These are phyloP conservation scores for Harringtonia aguacate DNA, from an alignment of 2,329 filamentous ascomycete species.

Conservation along the genomic window DNA sequence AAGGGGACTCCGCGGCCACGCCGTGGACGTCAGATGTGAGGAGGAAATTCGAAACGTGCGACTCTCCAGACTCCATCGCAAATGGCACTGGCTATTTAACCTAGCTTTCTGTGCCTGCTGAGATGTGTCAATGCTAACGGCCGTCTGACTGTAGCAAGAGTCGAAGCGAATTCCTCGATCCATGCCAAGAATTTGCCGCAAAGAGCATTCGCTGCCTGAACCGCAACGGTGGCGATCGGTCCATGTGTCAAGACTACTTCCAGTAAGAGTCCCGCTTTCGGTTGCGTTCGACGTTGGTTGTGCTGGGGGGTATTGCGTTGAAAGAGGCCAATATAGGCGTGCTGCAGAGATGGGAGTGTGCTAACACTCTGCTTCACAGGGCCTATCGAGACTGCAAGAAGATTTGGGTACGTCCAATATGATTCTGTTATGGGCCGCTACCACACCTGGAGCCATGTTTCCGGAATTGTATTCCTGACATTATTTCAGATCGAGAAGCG, in stretches of 20 bases:
- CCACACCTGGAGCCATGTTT: neutral
- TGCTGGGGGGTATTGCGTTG: no score
- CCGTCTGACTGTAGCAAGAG: conserved; percentile 52
- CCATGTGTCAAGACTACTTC: conserved; percentile 94
- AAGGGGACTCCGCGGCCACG: neutral
- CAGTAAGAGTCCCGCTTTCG: conserved; percentile 50
- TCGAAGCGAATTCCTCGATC: conserved; percentile 85
- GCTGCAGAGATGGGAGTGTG: no score
- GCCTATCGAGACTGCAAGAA: conserved; percentile 94
- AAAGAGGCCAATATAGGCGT: neutral
- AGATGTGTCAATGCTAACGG: neutral
- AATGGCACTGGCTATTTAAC: no score
- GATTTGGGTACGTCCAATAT: conserved; percentile 59
- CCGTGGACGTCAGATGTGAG: conserved; percentile 51
- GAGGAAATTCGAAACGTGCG: conserved; percentile 54
- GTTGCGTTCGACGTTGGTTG: no score
- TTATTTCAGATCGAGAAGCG: conserved; percentile 17
- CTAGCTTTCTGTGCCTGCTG: no score
- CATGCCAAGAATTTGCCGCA: conserved; percentile 85
- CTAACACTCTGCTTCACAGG: conserved; percentile 32
- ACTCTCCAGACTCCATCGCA: no score
- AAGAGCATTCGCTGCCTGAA: conserved; percentile 80
- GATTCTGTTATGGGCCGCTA: neutral
- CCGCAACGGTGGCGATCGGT: conserved; percentile 73
- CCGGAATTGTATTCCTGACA: neutral